Base-by-base conservation (phyloP, 345 rosid species). In the Ceriops tagal region DNA sequence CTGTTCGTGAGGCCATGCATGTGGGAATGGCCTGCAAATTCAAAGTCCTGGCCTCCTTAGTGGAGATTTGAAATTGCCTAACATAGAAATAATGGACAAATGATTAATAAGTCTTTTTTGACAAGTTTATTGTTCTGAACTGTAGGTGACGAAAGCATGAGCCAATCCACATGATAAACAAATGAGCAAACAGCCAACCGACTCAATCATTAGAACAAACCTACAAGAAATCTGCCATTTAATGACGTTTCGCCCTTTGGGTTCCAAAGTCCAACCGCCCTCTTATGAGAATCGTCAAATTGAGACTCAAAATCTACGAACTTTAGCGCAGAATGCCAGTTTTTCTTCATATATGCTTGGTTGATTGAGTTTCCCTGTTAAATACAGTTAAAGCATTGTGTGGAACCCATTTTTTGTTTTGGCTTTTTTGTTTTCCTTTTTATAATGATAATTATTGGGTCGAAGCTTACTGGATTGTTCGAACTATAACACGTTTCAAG, bases 21-120 rank as follows among this genome's bases (percentile, higher is more conserved):
- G 61, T 34, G 53, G 59, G 53, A 53, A 24, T 37, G n/a, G 8
- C 37, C 67, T 53, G 11, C 43, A 62, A 35, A 62, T 62, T 70
- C 67, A 70, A 70, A 26, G 26, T 0, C 21, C 26, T 61, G 52
- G 8, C 16, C 26, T 52, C 8, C 37, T 27, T n/a, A 10, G 26
- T 34, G 15, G 56, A 49, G 58, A 20, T 59, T 60, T 68, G 31
- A 47, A 69, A 49, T 6, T 0, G 55, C 28, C 19, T 1, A 2
- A 3, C 15, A 37, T 37, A 24, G 47, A 39, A 43, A 58, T 31
- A 64, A 31, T 69, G n/a, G 8, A 59, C 46, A 6, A 21, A 24
- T 69, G 32, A 69, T 69, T 47, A 49, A 0, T 11, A 8, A 26
- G 30, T n/a, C 60, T 7, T 3, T 30, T 5, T 32, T 32, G 11